These are phyloP conservation scores for Protomyces gravidus DNA, from an alignment of 1,139 yeast species.

Conservation along the genomic window DNA sequence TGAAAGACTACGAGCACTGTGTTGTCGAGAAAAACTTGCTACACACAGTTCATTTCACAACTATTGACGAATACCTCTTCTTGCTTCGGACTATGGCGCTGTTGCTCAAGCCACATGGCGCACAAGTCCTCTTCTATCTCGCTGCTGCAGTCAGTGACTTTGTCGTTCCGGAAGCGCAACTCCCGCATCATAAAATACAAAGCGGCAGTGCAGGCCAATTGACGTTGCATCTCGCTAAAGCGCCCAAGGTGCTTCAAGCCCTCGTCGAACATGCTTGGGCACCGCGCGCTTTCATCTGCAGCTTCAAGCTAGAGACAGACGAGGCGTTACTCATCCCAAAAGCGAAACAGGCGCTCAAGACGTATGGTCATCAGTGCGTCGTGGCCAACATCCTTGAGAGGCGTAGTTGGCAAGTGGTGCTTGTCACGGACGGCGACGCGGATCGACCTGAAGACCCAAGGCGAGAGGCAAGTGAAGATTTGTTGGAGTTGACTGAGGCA, in stretches of 20 bases:
- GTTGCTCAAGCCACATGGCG: conserved; percentile 49
- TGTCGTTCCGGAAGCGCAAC: conserved; percentile 75
- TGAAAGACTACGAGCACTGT: conserved; percentile 46
- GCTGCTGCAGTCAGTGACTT: conserved; percentile 99
- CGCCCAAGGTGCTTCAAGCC: conserved; percentile 84
- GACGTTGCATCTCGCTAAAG: conserved; percentile 84
- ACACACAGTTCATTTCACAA: conserved; percentile 78
- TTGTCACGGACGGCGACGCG: conserved; percentile 48
- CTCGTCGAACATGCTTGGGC: conserved; percentile 95
- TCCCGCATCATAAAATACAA: conserved; percentile 93
- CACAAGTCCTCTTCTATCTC: conserved; percentile 67
- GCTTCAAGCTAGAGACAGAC: conserved; percentile 94
- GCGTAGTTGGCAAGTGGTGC: conserved; percentile 79
- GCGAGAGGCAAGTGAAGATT: conserved; percentile 4
- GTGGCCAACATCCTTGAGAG: conserved; percentile 91
- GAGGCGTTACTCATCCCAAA: conserved; percentile 62
- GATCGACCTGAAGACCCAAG: neutral
- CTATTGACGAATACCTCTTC: conserved; percentile 88
- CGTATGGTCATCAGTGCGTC: conserved; percentile 89
- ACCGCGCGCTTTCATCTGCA: conserved; percentile 76
- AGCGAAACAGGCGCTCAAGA: conserved; percentile 68
- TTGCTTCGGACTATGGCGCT: conserved; percentile 68
- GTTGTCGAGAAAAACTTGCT: conserved; percentile 53
- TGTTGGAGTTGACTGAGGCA: conserved; percentile 3
- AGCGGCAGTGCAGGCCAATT: conserved; percentile 56